phyloP scores from a whole-genome alignment of 192 early-diverging fungal genomes.

The Coemansia sp. region DNA sequence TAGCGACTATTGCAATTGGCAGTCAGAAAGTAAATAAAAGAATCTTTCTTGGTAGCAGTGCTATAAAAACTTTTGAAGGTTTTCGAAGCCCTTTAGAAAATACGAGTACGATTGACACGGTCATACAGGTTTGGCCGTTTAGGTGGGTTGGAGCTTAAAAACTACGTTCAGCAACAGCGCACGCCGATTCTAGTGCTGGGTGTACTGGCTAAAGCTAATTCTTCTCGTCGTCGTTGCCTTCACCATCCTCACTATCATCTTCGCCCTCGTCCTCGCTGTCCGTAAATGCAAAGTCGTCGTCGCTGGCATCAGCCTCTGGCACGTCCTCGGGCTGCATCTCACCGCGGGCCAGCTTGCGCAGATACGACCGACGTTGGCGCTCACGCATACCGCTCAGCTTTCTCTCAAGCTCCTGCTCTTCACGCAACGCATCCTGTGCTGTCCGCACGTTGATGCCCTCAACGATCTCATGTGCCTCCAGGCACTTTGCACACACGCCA shows the following conservation, averaged over 20 bases:
- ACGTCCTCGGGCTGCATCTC: conserved; percentile 57
- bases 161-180: no score
- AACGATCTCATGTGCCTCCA: conserved; percentile 65
- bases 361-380: conserved; percentile 77
- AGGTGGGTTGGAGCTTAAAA: no score
- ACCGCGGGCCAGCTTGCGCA: conserved; percentile 77
- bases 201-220: no score
- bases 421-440: conserved; percentile 61
- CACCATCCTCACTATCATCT: conserved; percentile 43
- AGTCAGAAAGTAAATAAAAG: no score
- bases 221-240: no score
- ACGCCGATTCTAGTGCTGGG: no score
- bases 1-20: no score
- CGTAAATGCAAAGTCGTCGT: conserved; percentile 48
- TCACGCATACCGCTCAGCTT: conserved; percentile 71
- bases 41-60: no score
- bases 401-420: conserved; percentile 71
- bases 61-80: no score
- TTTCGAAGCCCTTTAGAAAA: no score
- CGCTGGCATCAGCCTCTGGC: conserved; percentile 34
- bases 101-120: no score
- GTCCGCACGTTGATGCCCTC: conserved; percentile 58
- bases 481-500: conserved; percentile 92
- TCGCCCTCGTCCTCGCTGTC: conserved; percentile 59
- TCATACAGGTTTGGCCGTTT: no score